A percentile compares a stretch with the other conserved stretches of the same genome.
Evolutionary conservation across 1,284 basidiomycete species (phyloP).

Genomic region (Coriolopsis trogii): DNA sequence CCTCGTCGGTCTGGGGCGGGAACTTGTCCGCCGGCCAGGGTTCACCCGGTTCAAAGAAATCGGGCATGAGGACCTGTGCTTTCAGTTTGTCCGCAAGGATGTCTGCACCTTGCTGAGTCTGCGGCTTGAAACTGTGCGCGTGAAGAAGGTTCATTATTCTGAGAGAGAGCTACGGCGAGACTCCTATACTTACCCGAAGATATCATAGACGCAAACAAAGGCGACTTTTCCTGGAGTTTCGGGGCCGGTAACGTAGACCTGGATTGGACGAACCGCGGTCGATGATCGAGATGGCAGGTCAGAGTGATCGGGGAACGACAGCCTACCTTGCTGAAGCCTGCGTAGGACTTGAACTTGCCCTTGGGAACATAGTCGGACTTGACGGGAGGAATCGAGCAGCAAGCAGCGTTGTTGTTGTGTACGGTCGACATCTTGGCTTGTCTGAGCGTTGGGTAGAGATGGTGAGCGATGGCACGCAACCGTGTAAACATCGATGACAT

Average conservation of each 20-base stretch:
- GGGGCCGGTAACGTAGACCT: constrained; percentile 57
- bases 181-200: constrained; percentile 65
- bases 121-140: constrained; percentile 48
- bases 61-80: constrained; percentile 63
- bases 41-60: constrained; percentile 60
- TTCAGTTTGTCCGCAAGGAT: constrained; percentile 55
- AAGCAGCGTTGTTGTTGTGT: constrained; percentile 60
- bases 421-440: constrained; percentile 42
- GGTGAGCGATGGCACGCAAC: constrained; percentile 44
- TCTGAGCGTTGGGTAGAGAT: constrained; percentile 35
- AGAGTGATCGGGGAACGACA: constrained; percentile 20
- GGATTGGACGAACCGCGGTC: constrained; percentile 9
- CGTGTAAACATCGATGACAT: constrained; percentile 43
- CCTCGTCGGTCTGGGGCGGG: constrained; percentile 56
- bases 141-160: too few relatives aligned
- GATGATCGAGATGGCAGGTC: not conserved
- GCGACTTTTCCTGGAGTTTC: constrained; percentile 47
- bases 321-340: constrained; percentile 38
- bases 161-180: too few relatives aligned
- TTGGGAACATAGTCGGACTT: constrained; percentile 54
- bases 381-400: constrained; percentile 62
- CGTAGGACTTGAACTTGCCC: constrained; percentile 48
- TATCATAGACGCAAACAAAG: constrained; percentile 64
- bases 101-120: constrained; percentile 66
- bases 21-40: constrained; percentile 53